These are phyloP conservation scores for Candida patagonica DNA, from an alignment of 805 yeast species.

Conservation along the genomic window DNA sequence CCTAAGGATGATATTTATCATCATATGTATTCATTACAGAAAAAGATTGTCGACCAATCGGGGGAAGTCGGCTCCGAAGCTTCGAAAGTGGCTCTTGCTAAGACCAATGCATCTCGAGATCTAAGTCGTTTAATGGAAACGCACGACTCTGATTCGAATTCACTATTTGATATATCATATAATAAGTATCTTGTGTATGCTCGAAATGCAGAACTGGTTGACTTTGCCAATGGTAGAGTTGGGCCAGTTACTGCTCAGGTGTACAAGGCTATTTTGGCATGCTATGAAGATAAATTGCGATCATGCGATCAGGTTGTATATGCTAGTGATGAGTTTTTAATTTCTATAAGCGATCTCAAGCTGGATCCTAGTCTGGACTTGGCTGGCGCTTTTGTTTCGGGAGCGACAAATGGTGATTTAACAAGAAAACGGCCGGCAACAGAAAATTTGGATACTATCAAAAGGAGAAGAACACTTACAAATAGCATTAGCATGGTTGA, in stretches of 20 bases:
- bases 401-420: neutral
- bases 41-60: constrained; percentile 10
- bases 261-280: constrained; percentile 46
- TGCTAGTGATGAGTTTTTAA: constrained; percentile 22
- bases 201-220: constrained; percentile 54
- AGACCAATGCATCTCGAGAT: constrained; percentile 38
- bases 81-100: constrained; percentile 52
- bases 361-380: constrained; percentile 13
- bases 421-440: neutral
- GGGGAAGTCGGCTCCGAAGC: constrained; percentile 37
- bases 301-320: constrained; percentile 25
- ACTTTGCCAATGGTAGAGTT: constrained; percentile 54
- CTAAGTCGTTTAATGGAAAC: constrained; percentile 8
- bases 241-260: constrained; percentile 62
- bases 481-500: constrained; percentile 16
- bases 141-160: constrained; percentile 12
- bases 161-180: constrained; percentile 51
- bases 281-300: constrained; percentile 44
- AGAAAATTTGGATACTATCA: neutral
- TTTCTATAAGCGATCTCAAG: constrained; percentile 30
- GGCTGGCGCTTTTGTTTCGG: neutral
- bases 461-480: neutral
- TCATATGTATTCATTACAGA: constrained; percentile 15
- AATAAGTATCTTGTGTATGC: constrained; percentile 57
- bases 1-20: constrained; percentile 24